Evolutionary conservation across 2,329 filamentous ascomycete species (phyloP).

Genomic region (Ascosphaera apis): DNA sequence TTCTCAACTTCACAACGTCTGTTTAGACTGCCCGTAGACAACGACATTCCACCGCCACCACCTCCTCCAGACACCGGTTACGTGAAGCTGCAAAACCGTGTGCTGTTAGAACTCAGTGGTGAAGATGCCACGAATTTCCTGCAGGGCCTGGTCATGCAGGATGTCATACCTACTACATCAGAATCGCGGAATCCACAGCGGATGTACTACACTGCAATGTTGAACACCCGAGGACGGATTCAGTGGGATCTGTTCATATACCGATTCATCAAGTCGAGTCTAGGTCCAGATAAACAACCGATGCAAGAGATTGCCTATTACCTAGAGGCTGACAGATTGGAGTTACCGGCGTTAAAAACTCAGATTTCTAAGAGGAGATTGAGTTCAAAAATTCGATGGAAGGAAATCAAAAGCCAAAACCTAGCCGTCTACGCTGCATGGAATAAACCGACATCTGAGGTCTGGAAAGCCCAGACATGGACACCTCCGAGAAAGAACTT

Average conservation of each 20-base stretch:
- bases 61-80: slow-evolving; percentile 22
- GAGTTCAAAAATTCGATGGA: slow-evolving; percentile 51
- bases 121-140: slow-evolving; percentile 63
- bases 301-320: slow-evolving; percentile 31
- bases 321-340: slow-evolving; percentile 56
- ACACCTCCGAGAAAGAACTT: neutral
- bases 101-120: slow-evolving; percentile 57
- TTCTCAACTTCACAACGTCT: slow-evolving; percentile 11
- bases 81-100: slow-evolving; percentile 42
- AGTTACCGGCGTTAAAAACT: slow-evolving; percentile 37
- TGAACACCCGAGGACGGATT: slow-evolving; percentile 66
- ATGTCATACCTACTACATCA: slow-evolving; percentile 26
- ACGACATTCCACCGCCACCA: slow-evolving; percentile 10
- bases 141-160: slow-evolving; percentile 66
- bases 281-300: neutral
- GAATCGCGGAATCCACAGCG: slow-evolving; percentile 16
- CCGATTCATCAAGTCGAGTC: slow-evolving; percentile 12
- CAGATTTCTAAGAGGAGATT: slow-evolving; percentile 75
- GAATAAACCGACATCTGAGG: slow-evolving; percentile 24
- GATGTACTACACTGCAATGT: slow-evolving; percentile 60
- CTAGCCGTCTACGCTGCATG: slow-evolving; percentile 51
- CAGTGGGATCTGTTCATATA: slow-evolving; percentile 84
- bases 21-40: slow-evolving; percentile 3
- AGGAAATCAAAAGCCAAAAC: slow-evolving; percentile 41
- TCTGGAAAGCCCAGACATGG: neutral